A percentile compares a stretch with the other conserved stretches of the same genome.
Conservation (phyloP, 2,329 filamentous ascomycete genomes). For the Claviceps citrina region DNA sequence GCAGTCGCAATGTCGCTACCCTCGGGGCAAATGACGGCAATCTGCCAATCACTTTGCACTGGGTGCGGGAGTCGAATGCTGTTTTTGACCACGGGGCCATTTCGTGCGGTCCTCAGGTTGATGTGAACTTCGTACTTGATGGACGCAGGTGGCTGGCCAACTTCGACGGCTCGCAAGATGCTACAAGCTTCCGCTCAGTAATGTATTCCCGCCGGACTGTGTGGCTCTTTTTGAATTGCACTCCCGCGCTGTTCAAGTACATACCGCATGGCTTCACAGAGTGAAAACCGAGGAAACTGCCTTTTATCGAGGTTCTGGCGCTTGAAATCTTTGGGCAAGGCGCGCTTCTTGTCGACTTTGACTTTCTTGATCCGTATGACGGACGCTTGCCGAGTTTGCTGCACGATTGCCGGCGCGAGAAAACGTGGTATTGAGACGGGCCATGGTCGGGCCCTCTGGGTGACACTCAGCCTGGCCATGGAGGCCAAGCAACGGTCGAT, state of each 20-base stretch:
- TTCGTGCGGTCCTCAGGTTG: constrained; percentile 68
- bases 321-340: constrained; percentile 47
- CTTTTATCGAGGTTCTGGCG: constrained; percentile 51
- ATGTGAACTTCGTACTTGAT: constrained; percentile 83
- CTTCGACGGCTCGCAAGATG: constrained; percentile 83
- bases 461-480: constrained; percentile 34
- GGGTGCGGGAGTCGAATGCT: constrained; percentile 78
- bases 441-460: constrained; percentile 26
- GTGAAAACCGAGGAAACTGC: constrained; percentile 51
- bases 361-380: constrained; percentile 34
- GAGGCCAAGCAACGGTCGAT: constrained; percentile 39
- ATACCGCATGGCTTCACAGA: constrained; percentile 87
- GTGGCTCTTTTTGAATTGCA: too few species aligned
- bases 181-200: constrained; percentile 28
- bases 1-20: constrained; percentile 58
- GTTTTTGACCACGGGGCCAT: constrained; percentile 74
- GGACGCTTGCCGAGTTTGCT: constrained; percentile 29
- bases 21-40: constrained; percentile 84
- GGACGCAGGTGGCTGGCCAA: constrained; percentile 56
- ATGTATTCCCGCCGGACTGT: too few species aligned
- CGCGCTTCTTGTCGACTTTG: constrained; percentile 46
- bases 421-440: constrained; percentile 31
- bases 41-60: constrained; percentile 73
- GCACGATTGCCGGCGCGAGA: constrained; percentile 30
- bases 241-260: too few species aligned